phyloP scores from a whole-genome alignment of 2,329 filamentous ascomycete species.

The Aspergillus bombycis region DNA sequence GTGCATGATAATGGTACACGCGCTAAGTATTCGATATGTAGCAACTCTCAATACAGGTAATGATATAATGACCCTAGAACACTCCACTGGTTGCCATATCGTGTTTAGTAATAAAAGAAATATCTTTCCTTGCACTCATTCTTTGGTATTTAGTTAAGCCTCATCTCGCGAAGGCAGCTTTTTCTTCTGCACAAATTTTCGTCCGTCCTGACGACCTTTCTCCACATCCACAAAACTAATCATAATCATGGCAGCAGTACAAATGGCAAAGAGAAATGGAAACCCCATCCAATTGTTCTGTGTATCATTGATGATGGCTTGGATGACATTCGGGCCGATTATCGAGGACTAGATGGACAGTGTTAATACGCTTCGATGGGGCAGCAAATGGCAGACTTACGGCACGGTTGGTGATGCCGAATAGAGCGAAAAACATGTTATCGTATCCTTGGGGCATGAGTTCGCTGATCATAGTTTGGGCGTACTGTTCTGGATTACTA shows the following conservation, averaged over 20 bases:
- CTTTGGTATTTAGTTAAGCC: conserved; percentile 10
- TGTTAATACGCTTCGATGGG: neutral
- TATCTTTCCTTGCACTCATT: neutral
- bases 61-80: neutral
- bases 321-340: conserved; percentile 48
- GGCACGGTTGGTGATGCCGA: conserved; percentile 49
- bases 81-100: neutral
- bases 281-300: conserved; percentile 51
- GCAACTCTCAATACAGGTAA: neutral
- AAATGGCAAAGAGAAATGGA: conserved; percentile 46
- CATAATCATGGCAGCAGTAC: conserved; percentile 39
- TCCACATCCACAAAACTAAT: conserved; percentile 47
- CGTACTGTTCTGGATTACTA: conserved; percentile 31
- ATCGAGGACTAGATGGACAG: conserved; percentile 40
- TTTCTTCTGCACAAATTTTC: conserved; percentile 40
- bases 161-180: conserved; percentile 32
- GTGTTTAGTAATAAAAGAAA: neutral
- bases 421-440: conserved; percentile 50
- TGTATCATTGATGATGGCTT: conserved; percentile 47
- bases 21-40: neutral
- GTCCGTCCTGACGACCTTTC: conserved; percentile 44
- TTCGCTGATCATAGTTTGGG: conserved; percentile 51
- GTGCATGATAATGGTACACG: neutral
- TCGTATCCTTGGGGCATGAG: conserved; percentile 48
- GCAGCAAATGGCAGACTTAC: conserved; percentile 29